These are phyloP conservation scores for Halteria grandinella DNA, from an alignment of 73 alveolate species.

Conservation along the genomic window DNA sequence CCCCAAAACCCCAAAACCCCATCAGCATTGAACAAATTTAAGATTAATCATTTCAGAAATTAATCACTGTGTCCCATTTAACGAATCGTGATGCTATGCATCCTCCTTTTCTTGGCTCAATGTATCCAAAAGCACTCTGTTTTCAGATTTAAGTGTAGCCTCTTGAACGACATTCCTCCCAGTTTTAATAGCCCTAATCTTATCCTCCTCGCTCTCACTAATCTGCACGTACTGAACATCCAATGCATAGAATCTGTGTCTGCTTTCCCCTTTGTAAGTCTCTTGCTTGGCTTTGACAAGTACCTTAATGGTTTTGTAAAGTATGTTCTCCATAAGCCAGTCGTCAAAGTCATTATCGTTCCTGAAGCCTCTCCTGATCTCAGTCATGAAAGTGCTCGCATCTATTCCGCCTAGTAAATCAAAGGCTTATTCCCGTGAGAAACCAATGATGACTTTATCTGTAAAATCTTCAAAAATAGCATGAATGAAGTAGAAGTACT, in stretches of 20 bases:
- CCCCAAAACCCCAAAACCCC: neutral
- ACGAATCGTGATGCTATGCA: too few relatives aligned
- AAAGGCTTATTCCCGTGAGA: slow-evolving; percentile 39
- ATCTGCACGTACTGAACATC: neutral
- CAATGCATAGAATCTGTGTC: slow-evolving; percentile 31
- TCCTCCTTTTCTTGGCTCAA: too few relatives aligned
- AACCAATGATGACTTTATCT: slow-evolving; percentile 15
- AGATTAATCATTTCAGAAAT: neutral
- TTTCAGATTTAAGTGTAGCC: slow-evolving; percentile 3
- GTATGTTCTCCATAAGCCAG: slow-evolving; percentile 18
- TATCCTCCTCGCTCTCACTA: neutral
- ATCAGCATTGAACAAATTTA: neutral
- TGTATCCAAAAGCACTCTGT: neutral
- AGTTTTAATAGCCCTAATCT: too few relatives aligned
- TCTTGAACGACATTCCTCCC: too few relatives aligned
- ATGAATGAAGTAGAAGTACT: slow-evolving; percentile 29
- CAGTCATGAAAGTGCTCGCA: neutral
- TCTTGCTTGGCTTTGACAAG: slow-evolving; percentile 15
- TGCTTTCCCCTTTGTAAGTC: neutral
- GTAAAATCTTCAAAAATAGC: slow-evolving; percentile 51
- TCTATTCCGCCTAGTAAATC: slow-evolving; percentile 6
- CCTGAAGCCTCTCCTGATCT: slow-evolving; percentile 6
- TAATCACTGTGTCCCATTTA: too few relatives aligned
- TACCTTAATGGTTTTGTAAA: slow-evolving; percentile 24
- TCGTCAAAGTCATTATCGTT: slow-evolving; percentile 16